Base-by-base conservation (phyloP, 495 filamentous ascomycete genomes). In the Xylaria sp. region DNA sequence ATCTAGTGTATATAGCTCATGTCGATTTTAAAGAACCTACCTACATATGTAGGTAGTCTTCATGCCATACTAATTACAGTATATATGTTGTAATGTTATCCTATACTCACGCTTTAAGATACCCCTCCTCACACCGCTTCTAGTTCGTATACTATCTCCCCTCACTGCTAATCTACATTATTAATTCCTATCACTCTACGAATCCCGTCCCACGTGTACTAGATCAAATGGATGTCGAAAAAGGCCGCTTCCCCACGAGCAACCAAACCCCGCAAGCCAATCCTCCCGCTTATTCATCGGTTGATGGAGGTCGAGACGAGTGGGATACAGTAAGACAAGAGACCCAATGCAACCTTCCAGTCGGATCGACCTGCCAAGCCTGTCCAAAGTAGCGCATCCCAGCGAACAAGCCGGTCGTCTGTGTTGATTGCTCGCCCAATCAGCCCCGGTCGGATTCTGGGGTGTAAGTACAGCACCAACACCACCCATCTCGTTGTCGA, bases 321-420 rank as follows among this genome's bases (percentile, higher is more conserved):
- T 29, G 40, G 24, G 65, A 71, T 73, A 68, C 58, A 72, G 73
- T 69, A 58, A 74, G 71, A 35, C 53, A 62, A 67, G 24, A 58
- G 24, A 33, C 70, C 74, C 67, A 70, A 76, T 76, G 67, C 70
- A 65, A 78, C 74, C 62, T 69, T 72, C 55, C 48, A 9, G 72
- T 78, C 76, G 74, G 76, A 66, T 76, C 72, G 71, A 76, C 72
- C 73, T 76, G 72, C 74, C 76, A 76, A 76, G 76, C 71, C 74
- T 57, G 68, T 75, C 61, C 61, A 55, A n/a, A 24, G 31, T 21
- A 33, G 17, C 29, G 40, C 41, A 50, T 48, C 29, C 57, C 21
- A 21, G 29, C 29, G 5, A 15, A 3, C 24, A 44, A 33, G 9
- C 57, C 31, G 57, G 12, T 26, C 52, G 52, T 37, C 15, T 21